Conservation (phyloP, 106 monocot genomes). For the Phalaenopsis equestris region DNA sequence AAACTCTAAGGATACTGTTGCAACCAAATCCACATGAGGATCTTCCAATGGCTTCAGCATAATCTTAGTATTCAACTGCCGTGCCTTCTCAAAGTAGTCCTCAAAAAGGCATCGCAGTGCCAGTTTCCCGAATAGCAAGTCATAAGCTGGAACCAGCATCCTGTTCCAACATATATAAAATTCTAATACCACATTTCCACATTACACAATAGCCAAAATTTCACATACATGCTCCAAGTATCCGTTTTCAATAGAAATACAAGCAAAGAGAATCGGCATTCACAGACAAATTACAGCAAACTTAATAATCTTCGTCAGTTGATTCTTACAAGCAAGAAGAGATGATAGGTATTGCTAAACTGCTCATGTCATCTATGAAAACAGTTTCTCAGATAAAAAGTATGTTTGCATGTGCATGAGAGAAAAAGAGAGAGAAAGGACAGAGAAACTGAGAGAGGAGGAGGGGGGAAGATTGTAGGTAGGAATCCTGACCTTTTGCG, state of each 20-base stretch:
- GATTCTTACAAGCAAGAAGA: not conserved
- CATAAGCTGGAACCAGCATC: slow-evolving; percentile 89
- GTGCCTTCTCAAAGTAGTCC: slow-evolving; percentile 76
- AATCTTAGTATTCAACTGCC: slow-evolving; percentile 46
- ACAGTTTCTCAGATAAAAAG: not conserved
- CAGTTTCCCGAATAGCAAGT: slow-evolving; percentile 85
- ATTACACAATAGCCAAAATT: not conserved
- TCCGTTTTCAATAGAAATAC: not conserved
- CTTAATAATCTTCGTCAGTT: not conserved
- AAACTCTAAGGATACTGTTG: slow-evolving; percentile 53
- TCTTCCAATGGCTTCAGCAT: slow-evolving; percentile 88
- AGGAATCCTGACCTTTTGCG: slow-evolving; percentile 55
- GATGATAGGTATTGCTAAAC: not conserved
- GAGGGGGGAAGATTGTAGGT: too few relatives aligned
- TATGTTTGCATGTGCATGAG: not conserved
- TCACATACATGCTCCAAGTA: not conserved
- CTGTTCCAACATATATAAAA: slow-evolving; percentile 22
- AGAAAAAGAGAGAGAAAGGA: not conserved
- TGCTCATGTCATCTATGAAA: not conserved
- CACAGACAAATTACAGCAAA: not conserved
- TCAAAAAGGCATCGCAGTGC: slow-evolving; percentile 70
- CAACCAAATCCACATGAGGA: slow-evolving; percentile 86
- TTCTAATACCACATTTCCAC: not conserved
- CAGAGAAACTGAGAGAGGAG: too few relatives aligned
- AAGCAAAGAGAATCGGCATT: not conserved